Evolutionary conservation across 1,139 yeast species (phyloP), one percentile per base, ranked within the genome.

Genomic region (Meyerozyma elateridarum): DNA sequence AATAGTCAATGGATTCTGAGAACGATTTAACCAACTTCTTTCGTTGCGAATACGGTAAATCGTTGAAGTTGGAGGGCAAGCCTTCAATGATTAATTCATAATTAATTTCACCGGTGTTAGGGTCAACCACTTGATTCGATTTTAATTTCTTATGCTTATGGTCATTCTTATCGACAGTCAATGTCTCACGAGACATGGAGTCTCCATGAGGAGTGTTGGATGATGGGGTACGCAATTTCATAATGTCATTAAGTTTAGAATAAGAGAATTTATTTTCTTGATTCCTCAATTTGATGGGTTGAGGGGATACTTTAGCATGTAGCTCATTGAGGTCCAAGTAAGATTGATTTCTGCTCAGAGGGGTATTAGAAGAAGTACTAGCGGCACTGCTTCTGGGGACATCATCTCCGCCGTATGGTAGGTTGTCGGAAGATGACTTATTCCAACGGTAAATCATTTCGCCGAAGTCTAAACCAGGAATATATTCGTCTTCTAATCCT

Each of bases 401-500:
- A n/a, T 40, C 36, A 15, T 43, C 35, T 18, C 42, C 34, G 19
- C 30, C 31, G 15, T 22, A 29, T 15, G 22, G 14, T 25, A 47
- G 34, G 16, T 36, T 44, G 21, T 50, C 56, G 2, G 52, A 41
- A 9, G 42, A 30, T 34, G 28, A 33, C 13, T 45, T 44, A 36
- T 56, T 57, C 74, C 74, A 68, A 33, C 56, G 51, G 40, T 56
- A 57, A 2, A 67, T 46, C 52, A 64, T 56, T 28, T 66, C 64
- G 13, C 68, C 63, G 44, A 74, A 76, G 41, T 73, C 75, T 26
- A 81, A 58, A 17, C 79, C 84, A 0, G 88, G 88, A 11, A 81
- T 70, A 46, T 80, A 81, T 47, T 82, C 89, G 51, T 81, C 89
- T 45, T 78, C 81, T 41, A 80, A 59, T 1, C 84, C 85, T 12